Base-by-base conservation (phyloP, 345 rosid genomes). In the Erysimum cheiranthoides region DNA sequence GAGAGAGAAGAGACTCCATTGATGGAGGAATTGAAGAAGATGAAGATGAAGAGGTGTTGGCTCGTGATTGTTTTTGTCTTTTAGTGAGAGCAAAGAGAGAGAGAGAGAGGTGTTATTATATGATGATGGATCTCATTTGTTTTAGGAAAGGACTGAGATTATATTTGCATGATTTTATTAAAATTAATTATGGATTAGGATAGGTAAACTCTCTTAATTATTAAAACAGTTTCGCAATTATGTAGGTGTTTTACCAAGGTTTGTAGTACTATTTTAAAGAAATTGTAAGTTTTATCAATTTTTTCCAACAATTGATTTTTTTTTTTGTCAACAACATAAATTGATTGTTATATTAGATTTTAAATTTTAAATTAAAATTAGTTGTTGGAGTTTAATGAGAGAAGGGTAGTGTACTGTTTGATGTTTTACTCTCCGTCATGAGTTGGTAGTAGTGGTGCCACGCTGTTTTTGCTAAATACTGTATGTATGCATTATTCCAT, bases 21-120 rank as follows among this genome's bases (percentile, higher is more conserved):
- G 68, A 71, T 31, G 76, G 50, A 72, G 10, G n/a, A 40, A 27
- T 56, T 45, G 75, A 47, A 60, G 30, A 34, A 34, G 14, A 16
- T 1, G 27, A 50, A 42, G 34, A 25, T 16, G 40, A 17, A 46
- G 56, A 38, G 30, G 47, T 38, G 65, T 4, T 38, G 47, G 54
- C 47, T 64, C 59, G 64, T 54, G 64, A 73, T 56, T 45, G 49
- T 35, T 40, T 39, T 62, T 74, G 78, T 74, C 66, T 66, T 56
- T 10, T 73, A 62, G 70, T 72, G 21, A 39, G 21, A 27, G 54
- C 31, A 32, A n/a, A 40, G 52, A 43, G 27, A 40, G 1, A 27
- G 10, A 61, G 30, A 46, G 34, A 14, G 10, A 8, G 4, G 9
- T 14, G 8, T 56, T 28, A 40, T 39, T 68, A 30, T 21, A 21